Percentiles rank a stretch among this genome's conserved stretches.
phyloP scores from a whole-genome alignment of 371 early-diverging fungal species.

The Mortierella sp. region DNA sequence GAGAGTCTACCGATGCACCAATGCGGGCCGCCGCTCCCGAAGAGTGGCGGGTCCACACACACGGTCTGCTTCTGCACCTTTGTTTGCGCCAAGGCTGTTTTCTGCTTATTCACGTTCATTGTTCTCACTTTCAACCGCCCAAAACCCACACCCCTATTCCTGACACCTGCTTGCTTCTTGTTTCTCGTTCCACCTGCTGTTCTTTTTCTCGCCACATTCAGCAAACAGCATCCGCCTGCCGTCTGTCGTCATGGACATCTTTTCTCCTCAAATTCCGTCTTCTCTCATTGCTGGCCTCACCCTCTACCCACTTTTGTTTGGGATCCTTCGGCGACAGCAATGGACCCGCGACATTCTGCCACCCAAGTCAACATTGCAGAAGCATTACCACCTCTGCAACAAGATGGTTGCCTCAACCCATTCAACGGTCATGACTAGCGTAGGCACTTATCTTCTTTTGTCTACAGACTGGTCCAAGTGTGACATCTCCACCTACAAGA shows the following conservation, averaged over 20 bases:
- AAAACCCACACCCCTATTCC: not conserved
- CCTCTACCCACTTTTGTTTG: conserved; percentile 41
- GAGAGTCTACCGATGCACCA: no score
- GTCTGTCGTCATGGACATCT: conserved; percentile 24
- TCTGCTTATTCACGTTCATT: no score
- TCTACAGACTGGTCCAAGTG: conserved; percentile 48
- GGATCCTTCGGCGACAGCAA: conserved; percentile 21
- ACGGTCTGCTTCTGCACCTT: no score
- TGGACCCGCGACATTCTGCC: conserved; percentile 39
- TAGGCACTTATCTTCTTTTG: conserved; percentile 35
- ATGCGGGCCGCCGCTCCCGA: no score
- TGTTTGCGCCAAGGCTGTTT: no score
- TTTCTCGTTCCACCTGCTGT: no score
- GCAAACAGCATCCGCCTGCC: no score
- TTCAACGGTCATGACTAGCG: conserved; percentile 46
- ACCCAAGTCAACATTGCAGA: conserved; percentile 39
- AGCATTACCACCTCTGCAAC: conserved; percentile 48
- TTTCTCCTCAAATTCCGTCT: conserved; percentile 31
- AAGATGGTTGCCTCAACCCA: conserved; percentile 49
- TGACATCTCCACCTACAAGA: conserved; percentile 45
- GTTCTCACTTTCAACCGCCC: not conserved
- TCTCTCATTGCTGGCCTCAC: conserved; percentile 41
- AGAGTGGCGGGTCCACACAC: no score
- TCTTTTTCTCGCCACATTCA: no score
- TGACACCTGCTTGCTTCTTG: no score